A percentile compares a stretch with the other conserved stretches of the same genome.
Evolutionary conservation across 2,329 filamentous ascomycete genomes (phyloP).

Genomic region (Pseudogymnoascus sp.): DNA sequence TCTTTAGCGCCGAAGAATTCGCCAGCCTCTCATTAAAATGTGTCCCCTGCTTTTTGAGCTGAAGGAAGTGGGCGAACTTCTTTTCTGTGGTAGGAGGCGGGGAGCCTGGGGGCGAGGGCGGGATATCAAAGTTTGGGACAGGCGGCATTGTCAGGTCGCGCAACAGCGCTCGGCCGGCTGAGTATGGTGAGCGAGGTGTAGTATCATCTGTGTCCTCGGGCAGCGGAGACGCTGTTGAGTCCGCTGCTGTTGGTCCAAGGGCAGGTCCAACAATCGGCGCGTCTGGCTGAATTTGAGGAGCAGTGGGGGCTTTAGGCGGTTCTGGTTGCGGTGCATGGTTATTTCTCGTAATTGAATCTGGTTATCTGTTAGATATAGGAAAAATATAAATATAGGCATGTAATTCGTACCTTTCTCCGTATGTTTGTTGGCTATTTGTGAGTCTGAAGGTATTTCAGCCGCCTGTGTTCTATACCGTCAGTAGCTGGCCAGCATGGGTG

Average conservation of each 20-base stretch:
- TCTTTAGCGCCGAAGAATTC: constrained; percentile 56
- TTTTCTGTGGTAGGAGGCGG: constrained; percentile 45
- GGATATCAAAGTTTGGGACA: constrained; percentile 64
- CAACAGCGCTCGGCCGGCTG: constrained; percentile 52
- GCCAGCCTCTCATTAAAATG: constrained; percentile 74
- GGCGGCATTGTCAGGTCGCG: constrained; percentile 67
- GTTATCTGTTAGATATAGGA: not conserved
- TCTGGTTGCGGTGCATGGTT: not conserved
- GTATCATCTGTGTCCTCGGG: constrained; percentile 21
- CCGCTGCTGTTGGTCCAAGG: constrained; percentile 21
- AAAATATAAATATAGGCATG: not conserved
- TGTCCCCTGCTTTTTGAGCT: constrained; percentile 64
- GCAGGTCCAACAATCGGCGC: constrained; percentile 22
- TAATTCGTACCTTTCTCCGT: not conserved
- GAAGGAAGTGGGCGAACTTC: constrained; percentile 66
- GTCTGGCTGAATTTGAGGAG: constrained; percentile 13
- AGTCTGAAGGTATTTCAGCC: not conserved
- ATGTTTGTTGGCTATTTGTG: not conserved
- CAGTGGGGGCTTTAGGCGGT: not conserved
- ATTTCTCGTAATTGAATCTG: constrained; percentile 10
- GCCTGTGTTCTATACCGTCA: constrained; percentile 8
- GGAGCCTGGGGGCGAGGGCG: constrained; percentile 59
- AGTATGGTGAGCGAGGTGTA: constrained; percentile 52
- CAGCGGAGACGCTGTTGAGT: constrained; percentile 13
- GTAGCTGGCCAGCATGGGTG: not conserved